Conservation (phyloP, 805 yeast genomes). For the Grigorovia humatica region DNA sequence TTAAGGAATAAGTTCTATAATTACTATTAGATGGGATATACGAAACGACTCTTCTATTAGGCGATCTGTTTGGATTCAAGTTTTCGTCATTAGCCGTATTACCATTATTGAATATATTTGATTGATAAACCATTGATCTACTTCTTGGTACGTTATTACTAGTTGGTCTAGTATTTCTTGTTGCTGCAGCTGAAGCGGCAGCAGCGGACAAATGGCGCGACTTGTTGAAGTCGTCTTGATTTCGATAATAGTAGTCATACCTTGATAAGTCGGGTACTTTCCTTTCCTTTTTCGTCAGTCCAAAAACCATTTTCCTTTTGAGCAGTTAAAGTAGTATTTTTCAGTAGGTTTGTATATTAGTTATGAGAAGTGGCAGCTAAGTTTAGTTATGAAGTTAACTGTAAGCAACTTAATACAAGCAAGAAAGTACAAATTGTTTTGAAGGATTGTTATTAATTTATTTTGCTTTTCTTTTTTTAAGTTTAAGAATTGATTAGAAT, state of each 20-base stretch:
- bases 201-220: conserved; percentile 19
- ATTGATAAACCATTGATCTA: conserved; percentile 8
- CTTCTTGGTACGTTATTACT: conserved; percentile 3
- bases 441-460: no score
- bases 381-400: no score
- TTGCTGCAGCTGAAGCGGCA: conserved; percentile 24
- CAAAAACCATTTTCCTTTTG: conserved; percentile 16
- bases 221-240: conserved; percentile 14
- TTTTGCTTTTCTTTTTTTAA: no score
- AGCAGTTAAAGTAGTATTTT: not conserved
- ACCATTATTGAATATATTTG: not conserved
- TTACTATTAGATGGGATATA: not conserved
- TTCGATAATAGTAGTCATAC: conserved; percentile 26
- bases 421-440: no score
- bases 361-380: no score
- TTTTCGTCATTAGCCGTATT: not conserved
- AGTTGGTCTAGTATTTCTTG: not conserved
- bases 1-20: conserved; percentile 14
- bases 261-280: conserved; percentile 31
- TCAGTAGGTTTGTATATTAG: no score
- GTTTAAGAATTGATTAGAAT: no score
- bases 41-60: not conserved
- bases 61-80: not conserved
- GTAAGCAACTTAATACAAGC: no score
- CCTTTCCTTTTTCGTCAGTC: conserved; percentile 18